Percentiles rank a stretch among this genome's conserved stretches.
Evolutionary conservation across 2,329 filamentous ascomycete species (phyloP).

Genomic region (Pyricularia grisea): DNA sequence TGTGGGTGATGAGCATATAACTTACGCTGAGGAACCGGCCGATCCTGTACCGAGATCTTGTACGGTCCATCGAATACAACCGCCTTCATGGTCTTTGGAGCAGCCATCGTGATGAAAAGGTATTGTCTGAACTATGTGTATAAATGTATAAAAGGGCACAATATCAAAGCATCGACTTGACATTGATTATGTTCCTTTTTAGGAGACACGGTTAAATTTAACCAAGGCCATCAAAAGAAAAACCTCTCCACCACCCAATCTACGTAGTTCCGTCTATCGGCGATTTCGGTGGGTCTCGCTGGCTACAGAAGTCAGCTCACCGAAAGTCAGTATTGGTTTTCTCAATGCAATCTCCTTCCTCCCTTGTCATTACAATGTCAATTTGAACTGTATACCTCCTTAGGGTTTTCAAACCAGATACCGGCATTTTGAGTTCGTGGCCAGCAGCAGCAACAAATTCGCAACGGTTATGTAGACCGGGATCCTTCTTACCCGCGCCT

Average conservation of each 20-base stretch:
- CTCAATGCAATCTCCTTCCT: background rate
- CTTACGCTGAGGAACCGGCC: constrained; percentile 61
- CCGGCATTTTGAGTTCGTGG: background rate
- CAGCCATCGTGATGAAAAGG: constrained; percentile 17
- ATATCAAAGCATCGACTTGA: background rate
- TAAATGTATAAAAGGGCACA: background rate
- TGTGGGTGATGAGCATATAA: constrained; percentile 2
- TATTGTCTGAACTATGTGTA: background rate
- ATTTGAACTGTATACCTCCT: background rate
- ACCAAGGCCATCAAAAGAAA: background rate
- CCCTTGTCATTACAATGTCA: background rate
- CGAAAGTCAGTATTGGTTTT: background rate
- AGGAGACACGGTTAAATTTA: background rate
- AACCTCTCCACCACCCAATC: background rate
- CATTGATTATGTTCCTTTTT: background rate
- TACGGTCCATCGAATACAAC: constrained; percentile 77
- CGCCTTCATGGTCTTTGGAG: constrained; percentile 63
- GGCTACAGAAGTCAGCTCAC: background rate
- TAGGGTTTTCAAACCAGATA: background rate
- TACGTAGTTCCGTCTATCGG: background rate
- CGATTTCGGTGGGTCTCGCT: background rate
- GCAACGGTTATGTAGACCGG: background rate
- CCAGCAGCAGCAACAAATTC: background rate
- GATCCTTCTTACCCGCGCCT: background rate
- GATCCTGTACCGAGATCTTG: constrained; percentile 67